Percentiles rank a stretch among this genome's conserved stretches.
Evolutionary conservation across 2,329 filamentous ascomycete species (phyloP).

Genomic region (Aspergillus novoparasiticus): DNA sequence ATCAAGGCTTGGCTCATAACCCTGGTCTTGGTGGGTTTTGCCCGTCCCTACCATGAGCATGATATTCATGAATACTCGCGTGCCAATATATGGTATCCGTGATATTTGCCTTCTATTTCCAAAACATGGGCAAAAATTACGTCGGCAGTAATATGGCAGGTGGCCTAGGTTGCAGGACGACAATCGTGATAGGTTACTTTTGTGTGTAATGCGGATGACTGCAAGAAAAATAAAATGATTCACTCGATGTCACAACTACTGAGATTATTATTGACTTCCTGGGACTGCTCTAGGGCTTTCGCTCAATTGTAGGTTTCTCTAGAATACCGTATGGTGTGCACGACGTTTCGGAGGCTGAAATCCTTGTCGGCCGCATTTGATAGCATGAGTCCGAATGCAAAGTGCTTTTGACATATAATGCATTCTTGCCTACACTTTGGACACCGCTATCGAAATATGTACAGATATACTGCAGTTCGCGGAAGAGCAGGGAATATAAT

Average conservation of each 20-base stretch:
- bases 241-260: neutral
- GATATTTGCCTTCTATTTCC: constrained; percentile 10
- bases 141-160: constrained; percentile 23
- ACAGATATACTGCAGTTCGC: neutral
- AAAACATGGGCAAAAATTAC: constrained; percentile 17
- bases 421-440: neutral
- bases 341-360: neutral
- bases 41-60: constrained; percentile 19
- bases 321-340: neutral
- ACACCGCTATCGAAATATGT: neutral
- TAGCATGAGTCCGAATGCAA: neutral
- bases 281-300: neutral
- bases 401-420: neutral
- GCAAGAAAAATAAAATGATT: constrained; percentile 5
- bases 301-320: neutral
- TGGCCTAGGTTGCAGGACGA: constrained; percentile 30
- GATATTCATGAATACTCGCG: constrained; percentile 20
- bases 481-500: too few species aligned
- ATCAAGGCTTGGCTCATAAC: constrained; percentile 22
- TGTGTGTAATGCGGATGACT: constrained; percentile 25
- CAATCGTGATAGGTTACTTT: constrained; percentile 21
- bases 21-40: constrained; percentile 26
- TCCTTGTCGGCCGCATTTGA: neutral
- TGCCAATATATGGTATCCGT: constrained; percentile 16
- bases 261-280: neutral